phyloP scores from a whole-genome alignment of 495 filamentous ascomycete species.

The Xylaria nigripes region DNA sequence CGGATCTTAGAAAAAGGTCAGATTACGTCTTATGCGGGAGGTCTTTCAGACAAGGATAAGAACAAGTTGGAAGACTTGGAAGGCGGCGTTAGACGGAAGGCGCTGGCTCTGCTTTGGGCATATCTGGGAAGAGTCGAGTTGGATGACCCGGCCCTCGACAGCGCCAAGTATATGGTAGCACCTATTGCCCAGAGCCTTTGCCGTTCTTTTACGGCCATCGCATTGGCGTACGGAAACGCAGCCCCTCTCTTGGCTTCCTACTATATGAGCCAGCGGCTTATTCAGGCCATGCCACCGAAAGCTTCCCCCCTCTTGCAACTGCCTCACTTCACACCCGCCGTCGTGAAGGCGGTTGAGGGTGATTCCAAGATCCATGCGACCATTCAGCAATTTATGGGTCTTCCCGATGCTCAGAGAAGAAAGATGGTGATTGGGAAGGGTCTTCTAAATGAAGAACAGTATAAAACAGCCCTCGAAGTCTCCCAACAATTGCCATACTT shows the following conservation, averaged over 20 bases:
- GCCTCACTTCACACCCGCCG: slow-evolving; percentile 69
- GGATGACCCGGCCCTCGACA: slow-evolving; percentile 60
- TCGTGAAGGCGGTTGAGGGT: slow-evolving; percentile 70
- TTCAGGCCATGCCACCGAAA: slow-evolving; percentile 79
- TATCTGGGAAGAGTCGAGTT: slow-evolving; percentile 80
- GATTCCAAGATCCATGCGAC: slow-evolving; percentile 65
- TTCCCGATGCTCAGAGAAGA: slow-evolving; percentile 65
- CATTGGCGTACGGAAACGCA: slow-evolving; percentile 79
- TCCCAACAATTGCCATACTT: slow-evolving; percentile 75
- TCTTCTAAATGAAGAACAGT: slow-evolving; percentile 67
- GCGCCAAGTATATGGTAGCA: slow-evolving; percentile 69
- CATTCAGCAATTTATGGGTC: slow-evolving; percentile 79
- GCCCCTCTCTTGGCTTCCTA: slow-evolving; percentile 76
- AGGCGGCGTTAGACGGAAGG: slow-evolving; percentile 66
- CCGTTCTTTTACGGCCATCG: slow-evolving; percentile 77
- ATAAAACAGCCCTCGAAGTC: slow-evolving; percentile 62
- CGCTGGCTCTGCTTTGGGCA: slow-evolving; percentile 85
- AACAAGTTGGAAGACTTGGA: slow-evolving; percentile 61
- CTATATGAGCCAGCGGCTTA: slow-evolving; percentile 69
- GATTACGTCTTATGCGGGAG: slow-evolving; percentile 37
- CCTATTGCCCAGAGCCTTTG: slow-evolving; percentile 77
- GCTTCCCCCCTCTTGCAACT: slow-evolving; percentile 87
- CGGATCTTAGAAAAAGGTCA: slow-evolving; percentile 56
- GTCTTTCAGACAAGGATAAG: slow-evolving; percentile 61
- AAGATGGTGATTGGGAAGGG: slow-evolving; percentile 58